These are phyloP conservation scores for Leishmania amazonensis DNA, from an alignment of 208 protist species.

Conservation along the genomic window DNA sequence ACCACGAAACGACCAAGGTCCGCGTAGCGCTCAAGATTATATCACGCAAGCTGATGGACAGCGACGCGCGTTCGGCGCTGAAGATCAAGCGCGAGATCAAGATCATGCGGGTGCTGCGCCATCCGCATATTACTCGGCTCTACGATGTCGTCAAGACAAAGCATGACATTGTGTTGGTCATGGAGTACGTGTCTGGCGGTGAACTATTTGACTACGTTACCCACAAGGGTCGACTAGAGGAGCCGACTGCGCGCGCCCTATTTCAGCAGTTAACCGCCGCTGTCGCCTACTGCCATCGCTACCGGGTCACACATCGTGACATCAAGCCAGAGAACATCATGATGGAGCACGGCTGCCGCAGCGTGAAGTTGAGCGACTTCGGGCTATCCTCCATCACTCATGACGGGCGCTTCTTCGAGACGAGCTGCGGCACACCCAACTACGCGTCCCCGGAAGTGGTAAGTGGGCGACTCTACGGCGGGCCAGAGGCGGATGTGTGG, in stretches of 20 bases:
- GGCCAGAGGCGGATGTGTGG: constrained; percentile 86
- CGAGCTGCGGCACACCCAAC: constrained; percentile 87
- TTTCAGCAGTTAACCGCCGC: constrained; percentile 98
- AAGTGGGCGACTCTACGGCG: constrained; percentile 70
- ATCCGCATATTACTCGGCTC: constrained; percentile 98
- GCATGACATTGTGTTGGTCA: constrained; percentile 97
- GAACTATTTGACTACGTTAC: constrained; percentile 99
- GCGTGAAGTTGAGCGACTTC: constrained; percentile 88
- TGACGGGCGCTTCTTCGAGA: constrained; percentile 85
- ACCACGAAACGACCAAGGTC: constrained; percentile 94
- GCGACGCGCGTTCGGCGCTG: constrained; percentile 78
- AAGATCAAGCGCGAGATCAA: constrained; percentile 96
- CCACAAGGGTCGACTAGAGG: constrained; percentile 90
- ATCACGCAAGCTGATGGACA: constrained; percentile 74
- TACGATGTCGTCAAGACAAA: constrained; percentile 97
- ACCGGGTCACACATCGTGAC: constrained; percentile 94
- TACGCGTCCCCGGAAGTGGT: constrained; percentile 89
- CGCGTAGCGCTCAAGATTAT: constrained; percentile 86
- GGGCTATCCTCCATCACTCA: constrained; percentile 80
- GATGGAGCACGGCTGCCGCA: constrained; percentile 64
- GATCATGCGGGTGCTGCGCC: constrained; percentile 96
- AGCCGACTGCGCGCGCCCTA: constrained; percentile 88
- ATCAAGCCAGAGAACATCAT: constrained; percentile 98
- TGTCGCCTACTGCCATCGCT: constrained; percentile 97
- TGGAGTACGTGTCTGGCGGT: constrained; percentile 98